phyloP scores from a whole-genome alignment of 164 flowering plant species.

The Vitis labrusca region DNA sequence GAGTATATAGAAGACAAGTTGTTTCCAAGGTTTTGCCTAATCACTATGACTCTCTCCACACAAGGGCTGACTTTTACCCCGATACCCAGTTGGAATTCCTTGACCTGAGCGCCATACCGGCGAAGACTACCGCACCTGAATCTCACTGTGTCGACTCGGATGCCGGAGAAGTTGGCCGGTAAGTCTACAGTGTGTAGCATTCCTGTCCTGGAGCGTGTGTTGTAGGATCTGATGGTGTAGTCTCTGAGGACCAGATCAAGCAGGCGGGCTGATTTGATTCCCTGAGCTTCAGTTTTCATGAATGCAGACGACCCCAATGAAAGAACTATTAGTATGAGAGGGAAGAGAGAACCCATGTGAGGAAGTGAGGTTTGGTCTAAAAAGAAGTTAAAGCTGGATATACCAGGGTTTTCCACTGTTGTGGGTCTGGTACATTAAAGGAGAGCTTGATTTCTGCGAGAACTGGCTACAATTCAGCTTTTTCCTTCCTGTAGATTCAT shows the following conservation, averaged over 20 bases:
- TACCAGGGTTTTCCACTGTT: no score
- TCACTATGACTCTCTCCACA: constrained; percentile 61
- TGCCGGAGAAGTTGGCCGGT: constrained; percentile 64
- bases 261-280: constrained; percentile 38
- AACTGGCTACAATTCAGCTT: neutral
- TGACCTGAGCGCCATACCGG: constrained; percentile 64
- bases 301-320: constrained; percentile 12
- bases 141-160: constrained; percentile 47
- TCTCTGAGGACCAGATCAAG: constrained; percentile 68
- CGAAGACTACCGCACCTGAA: constrained; percentile 82
- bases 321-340: constrained; percentile 13
- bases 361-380: constrained; percentile 1
- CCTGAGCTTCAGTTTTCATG: constrained; percentile 20
- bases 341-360: constrained; percentile 36
- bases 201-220: constrained; percentile 52
- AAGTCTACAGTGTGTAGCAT: constrained; percentile 37
- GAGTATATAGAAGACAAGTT: constrained; percentile 65
- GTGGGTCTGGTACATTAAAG: neutral
- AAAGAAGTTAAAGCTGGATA: neutral
- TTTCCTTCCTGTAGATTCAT: neutral
- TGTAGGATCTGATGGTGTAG: constrained; percentile 54
- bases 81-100: constrained; percentile 54
- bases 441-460: neutral
- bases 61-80: constrained; percentile 64
- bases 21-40: constrained; percentile 56